A percentile compares a stretch with the other conserved stretches of the same genome.
These are phyloP conservation scores for Nicotiana paniculata DNA, from an alignment of 257 asterid species.

Conservation along the genomic window DNA sequence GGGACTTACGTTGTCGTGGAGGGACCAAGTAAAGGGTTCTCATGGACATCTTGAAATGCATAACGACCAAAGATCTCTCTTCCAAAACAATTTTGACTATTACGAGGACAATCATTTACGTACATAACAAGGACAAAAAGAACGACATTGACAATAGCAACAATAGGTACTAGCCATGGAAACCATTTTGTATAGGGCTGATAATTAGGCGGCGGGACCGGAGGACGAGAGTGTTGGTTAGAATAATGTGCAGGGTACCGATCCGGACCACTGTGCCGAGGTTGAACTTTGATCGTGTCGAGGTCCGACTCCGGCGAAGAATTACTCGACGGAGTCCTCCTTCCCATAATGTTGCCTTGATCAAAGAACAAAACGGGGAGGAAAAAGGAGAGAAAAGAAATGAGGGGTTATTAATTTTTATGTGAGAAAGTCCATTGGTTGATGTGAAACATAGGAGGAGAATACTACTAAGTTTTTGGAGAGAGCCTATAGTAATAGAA, in stretches of 20 bases:
- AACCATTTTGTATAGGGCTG: conserved; percentile 53
- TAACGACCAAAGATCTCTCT: conserved; percentile 46
- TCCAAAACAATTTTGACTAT: conserved; percentile 43
- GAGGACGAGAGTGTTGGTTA: neutral
- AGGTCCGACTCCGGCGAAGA: conserved; percentile 45
- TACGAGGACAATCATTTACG: conserved; percentile 64
- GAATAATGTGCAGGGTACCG: neutral
- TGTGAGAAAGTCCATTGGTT: neutral
- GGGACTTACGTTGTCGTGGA: conserved; percentile 56
- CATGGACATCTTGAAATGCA: conserved; percentile 65
- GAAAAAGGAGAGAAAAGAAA: neutral
- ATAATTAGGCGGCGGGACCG: conserved; percentile 14
- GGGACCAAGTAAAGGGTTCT: conserved; percentile 95
- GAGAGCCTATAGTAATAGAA: neutral
- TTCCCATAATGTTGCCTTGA: conserved; percentile 36
- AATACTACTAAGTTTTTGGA: neutral
- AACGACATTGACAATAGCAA: conserved; percentile 38
- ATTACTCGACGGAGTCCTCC: conserved; percentile 41
- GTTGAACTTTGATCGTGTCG: conserved; percentile 36
- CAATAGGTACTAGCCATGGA: conserved; percentile 83
- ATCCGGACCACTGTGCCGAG: conserved; percentile 15
- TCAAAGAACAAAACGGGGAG: neutral
- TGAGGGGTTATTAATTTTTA: neutral
- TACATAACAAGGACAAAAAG: conserved; percentile 55
- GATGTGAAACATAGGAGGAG: neutral